These are phyloP conservation scores for Colletotrichum gigasporum DNA, from an alignment of 2,329 filamentous ascomycete genomes.

Conservation along the genomic window DNA sequence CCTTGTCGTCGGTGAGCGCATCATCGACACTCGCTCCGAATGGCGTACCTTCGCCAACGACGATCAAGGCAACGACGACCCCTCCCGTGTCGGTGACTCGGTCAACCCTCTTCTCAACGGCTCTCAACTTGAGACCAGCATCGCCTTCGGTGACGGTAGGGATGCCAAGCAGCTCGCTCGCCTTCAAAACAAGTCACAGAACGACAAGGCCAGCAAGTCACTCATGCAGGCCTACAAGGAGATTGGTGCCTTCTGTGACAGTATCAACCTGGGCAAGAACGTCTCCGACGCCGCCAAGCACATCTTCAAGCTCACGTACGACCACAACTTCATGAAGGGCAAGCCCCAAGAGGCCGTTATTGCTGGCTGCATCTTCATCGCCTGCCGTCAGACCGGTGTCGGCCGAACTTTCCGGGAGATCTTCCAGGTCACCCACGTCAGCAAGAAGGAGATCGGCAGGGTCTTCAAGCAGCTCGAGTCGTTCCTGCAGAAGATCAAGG, in stretches of 20 bases:
- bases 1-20: constrained; percentile 87
- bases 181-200: constrained; percentile 82
- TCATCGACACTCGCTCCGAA: constrained; percentile 95
- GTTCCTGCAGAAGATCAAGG: constrained; percentile 81
- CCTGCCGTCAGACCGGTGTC: constrained; percentile 88
- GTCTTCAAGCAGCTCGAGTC: constrained; percentile 94
- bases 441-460: constrained; percentile 96
- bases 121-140: constrained; percentile 87
- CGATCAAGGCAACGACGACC: constrained; percentile 95
- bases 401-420: constrained; percentile 95
- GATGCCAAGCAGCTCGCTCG: constrained; percentile 80
- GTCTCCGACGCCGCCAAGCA: constrained; percentile 93
- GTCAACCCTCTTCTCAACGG: constrained; percentile 91
- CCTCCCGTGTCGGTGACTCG: constrained; percentile 96
- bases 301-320: constrained; percentile 93
- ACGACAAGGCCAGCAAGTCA: constrained; percentile 84
- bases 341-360: constrained; percentile 95
- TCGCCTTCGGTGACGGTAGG: constrained; percentile 82
- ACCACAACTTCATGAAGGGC: constrained; percentile 92
- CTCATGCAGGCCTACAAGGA: constrained; percentile 88
- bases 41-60: constrained; percentile 99
- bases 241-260: constrained; percentile 88
- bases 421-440: constrained; percentile 89
- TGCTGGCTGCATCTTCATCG: constrained; percentile 96
- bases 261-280: constrained; percentile 80